These are phyloP conservation scores for Pecoramyces ruminantium DNA, from an alignment of 192 early-diverging fungal genomes.

Conservation along the genomic window DNA sequence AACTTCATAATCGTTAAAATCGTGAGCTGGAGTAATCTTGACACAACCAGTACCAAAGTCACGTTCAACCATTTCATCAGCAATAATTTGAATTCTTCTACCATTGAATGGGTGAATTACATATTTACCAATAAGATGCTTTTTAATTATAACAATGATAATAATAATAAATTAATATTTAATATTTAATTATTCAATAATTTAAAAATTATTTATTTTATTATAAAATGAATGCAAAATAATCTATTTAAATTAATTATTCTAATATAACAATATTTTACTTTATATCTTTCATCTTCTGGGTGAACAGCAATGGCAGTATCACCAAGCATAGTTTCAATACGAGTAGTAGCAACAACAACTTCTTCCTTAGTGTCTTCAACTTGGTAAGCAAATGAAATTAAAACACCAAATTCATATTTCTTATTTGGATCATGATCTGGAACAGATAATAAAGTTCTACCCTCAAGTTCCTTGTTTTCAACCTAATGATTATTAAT, in stretches of 20 bases:
- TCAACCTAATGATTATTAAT: too few relatives aligned
- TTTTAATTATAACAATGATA: neutral
- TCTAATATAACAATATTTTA: too few relatives aligned
- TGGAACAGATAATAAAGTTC: slow-evolving; percentile 70
- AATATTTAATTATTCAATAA: too few relatives aligned
- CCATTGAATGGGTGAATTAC: slow-evolving; percentile 85
- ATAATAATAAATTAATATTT: neutral
- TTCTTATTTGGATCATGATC: slow-evolving; percentile 85
- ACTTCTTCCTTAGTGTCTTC: slow-evolving; percentile 72
- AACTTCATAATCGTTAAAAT: slow-evolving; percentile 88
- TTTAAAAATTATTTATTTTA: too few relatives aligned
- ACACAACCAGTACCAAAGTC: slow-evolving; percentile 95
- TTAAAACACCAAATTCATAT: slow-evolving; percentile 97
- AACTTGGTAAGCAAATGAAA: slow-evolving; percentile 84
- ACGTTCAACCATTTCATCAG: slow-evolving; percentile 75
- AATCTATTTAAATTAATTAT: too few relatives aligned
- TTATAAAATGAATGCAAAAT: too few relatives aligned
- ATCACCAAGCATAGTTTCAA: slow-evolving; percentile 99
- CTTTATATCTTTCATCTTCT: slow-evolving; percentile 76
- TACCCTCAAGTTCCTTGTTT: slow-evolving; percentile 67
- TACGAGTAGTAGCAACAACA: slow-evolving; percentile 93
- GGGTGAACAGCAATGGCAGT: slow-evolving; percentile 92
- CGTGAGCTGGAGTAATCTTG: slow-evolving; percentile 98
- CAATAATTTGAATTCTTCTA: slow-evolving; percentile 78
- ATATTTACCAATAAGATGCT: slow-evolving; percentile 84